These are phyloP conservation scores for Taphrina populina DNA, from an alignment of 1,139 yeast species.

Conservation along the genomic window DNA sequence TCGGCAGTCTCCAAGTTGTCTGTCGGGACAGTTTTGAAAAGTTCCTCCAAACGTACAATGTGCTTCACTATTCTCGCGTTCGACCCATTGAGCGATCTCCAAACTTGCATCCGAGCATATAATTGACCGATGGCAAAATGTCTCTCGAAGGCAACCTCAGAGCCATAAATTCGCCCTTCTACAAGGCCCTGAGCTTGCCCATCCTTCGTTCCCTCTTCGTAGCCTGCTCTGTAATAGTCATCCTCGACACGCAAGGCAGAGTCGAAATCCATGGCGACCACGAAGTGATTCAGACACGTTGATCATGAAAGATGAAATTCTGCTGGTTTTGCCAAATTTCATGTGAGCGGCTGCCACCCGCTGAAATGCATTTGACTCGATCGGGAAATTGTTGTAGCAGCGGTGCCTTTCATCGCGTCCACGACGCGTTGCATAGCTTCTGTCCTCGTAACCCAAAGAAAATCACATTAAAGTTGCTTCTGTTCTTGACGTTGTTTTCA, in stretches of 20 bases:
- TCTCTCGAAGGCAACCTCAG: constrained; percentile 76
- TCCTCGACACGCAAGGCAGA: constrained; percentile 19
- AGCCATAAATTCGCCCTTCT: constrained; percentile 77
- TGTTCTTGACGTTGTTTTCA: too few species aligned
- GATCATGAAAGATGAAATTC: too few species aligned
- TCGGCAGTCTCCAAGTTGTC: constrained; percentile 42
- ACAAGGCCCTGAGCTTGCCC: constrained; percentile 57
- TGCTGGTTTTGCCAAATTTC: too few species aligned
- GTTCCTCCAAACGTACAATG: constrained; percentile 31
- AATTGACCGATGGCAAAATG: constrained; percentile 64
- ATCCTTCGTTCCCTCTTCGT: constrained; percentile 51
- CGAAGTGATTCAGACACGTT: too few species aligned
- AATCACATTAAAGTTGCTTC: too few species aligned
- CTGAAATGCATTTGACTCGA: too few species aligned
- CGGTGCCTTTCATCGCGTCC: too few species aligned
- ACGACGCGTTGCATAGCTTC: too few species aligned
- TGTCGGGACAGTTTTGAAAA: constrained; percentile 41
- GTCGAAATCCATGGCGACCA: constrained; percentile 22
- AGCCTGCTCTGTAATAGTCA: constrained; percentile 57
- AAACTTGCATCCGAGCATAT: constrained; percentile 53
- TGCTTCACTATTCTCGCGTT: constrained; percentile 35
- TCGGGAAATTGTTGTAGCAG: too few species aligned
- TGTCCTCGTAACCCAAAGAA: too few species aligned
- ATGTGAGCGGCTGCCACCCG: too few species aligned
- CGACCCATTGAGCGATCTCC: constrained; percentile 40